A percentile compares a stretch with the other conserved stretches of the same genome.
Conservation (phyloP, 2,329 filamentous ascomycete genomes). For the Pestalotiopsis sp. region DNA sequence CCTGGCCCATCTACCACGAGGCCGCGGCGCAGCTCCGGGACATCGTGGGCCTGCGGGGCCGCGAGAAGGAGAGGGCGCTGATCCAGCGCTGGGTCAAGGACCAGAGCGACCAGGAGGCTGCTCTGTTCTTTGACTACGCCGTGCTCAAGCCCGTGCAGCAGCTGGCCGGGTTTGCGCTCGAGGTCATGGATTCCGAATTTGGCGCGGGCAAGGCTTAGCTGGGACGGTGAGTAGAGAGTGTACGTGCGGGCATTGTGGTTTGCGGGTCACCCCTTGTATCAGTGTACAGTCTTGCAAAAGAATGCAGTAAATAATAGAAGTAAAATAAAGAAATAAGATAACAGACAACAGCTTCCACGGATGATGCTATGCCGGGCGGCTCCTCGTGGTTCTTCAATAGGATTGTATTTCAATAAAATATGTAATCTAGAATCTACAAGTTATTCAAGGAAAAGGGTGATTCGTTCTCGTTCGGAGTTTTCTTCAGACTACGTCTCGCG, state of each 20-base stretch:
- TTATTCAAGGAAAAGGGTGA: not conserved
- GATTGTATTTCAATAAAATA: not conserved
- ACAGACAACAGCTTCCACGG: not conserved
- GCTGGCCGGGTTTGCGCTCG: slow-evolving; percentile 48
- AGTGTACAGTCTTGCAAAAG: not conserved
- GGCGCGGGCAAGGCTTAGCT: slow-evolving; percentile 15
- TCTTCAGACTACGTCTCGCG: slow-evolving; percentile 4
- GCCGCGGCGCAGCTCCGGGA: slow-evolving; percentile 51
- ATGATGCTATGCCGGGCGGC: not conserved
- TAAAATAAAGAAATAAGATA: not conserved
- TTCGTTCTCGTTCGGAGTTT: not conserved
- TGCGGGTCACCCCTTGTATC: not conserved
- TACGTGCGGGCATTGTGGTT: not conserved
- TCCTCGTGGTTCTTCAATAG: not conserved
- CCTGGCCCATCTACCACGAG: slow-evolving; percentile 46
- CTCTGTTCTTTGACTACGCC: slow-evolving; percentile 50
- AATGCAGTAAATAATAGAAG: not conserved
- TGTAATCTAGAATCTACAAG: not conserved
- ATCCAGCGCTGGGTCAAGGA: slow-evolving; percentile 46
- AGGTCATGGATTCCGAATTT: slow-evolving; percentile 45
- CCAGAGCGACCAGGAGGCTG: slow-evolving; percentile 39
- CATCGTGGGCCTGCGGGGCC: slow-evolving; percentile 46
- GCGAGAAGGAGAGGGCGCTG: slow-evolving; percentile 44
- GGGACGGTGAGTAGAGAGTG: not conserved
- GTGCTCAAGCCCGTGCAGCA: slow-evolving; percentile 49